Evolutionary conservation across 805 yeast genomes (phyloP).

Genomic region (Saturnispora zaruensis): DNA sequence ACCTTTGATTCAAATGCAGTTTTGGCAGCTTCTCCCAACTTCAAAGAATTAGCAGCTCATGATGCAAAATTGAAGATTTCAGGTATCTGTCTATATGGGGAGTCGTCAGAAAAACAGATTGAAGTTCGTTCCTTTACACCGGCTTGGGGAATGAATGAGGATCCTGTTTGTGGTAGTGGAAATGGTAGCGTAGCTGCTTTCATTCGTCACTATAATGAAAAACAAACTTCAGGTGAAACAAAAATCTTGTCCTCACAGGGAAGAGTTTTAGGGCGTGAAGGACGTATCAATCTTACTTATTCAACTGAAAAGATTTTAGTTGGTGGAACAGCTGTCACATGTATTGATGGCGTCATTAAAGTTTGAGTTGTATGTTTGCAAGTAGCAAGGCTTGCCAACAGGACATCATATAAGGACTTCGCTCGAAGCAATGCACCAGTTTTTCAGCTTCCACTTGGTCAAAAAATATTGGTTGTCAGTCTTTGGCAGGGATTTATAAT

Average conservation of each 20-base stretch:
- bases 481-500: too few species aligned
- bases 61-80: conserved; percentile 17
- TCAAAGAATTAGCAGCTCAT: conserved; percentile 17
- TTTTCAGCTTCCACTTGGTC: too few species aligned
- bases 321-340: conserved; percentile 9
- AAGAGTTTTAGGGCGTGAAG: conserved; percentile 4
- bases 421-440: too few species aligned
- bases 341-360: conserved; percentile 5
- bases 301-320: not conserved
- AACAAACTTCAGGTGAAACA: not conserved
- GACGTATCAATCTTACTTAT: not conserved
- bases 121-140: conserved; percentile 39
- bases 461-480: too few species aligned
- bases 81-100: conserved; percentile 36
- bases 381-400: too few species aligned
- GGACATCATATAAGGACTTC: too few species aligned
- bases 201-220: not conserved
- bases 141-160: conserved; percentile 32
- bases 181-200: conserved; percentile 18
- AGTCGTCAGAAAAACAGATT: conserved; percentile 19
- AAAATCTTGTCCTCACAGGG: not conserved
- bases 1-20: conserved; percentile 29
- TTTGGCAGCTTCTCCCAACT: conserved; percentile 28
- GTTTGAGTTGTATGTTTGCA: not conserved
- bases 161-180: conserved; percentile 52